Base-by-base conservation (phyloP, 441 rosid species). In the Erysimum cheiri region DNA sequence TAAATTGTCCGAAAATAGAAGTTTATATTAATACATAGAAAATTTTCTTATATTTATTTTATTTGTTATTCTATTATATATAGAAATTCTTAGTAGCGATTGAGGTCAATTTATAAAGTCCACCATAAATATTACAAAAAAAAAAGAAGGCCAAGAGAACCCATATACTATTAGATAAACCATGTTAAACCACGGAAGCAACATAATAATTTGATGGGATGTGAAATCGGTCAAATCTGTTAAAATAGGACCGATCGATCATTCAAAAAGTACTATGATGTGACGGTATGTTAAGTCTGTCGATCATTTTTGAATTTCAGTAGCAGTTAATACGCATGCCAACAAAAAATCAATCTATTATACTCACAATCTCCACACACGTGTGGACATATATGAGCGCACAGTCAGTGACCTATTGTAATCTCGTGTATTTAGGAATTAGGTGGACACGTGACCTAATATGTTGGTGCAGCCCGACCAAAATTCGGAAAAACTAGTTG, bases 381-480 rank as follows among this genome's bases (percentile, higher is more conserved):
- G 8, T 8, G 53, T 12, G 4, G 5, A 32, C 19, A 4, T 14
- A 58, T 29, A 60, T 39, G 50, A 14, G 46, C 44, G 26, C 54
- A 57, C 48, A 58, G 26, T 78, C 57, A 80, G 77, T 67, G 54
- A 80, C 80, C 85, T 61, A 35, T 36, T 79, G 66, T 80, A 58
- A 19, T 17, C 57, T 26, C 28, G 32, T 22, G 67, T 56, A 14
- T 73, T n/a, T n/a, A n/a, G n/a, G n/a, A n/a, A n/a, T 53, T 61
- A 64, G 66, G 67, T 63, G 62, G 50, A 71, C 68, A 50, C 60
- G 32, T 72, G 56, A 73, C 79, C 75, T 74, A 73, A 72, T 63
- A 52, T 59, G 22, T 1, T 49, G 66, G 63, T 9, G 60, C 62
- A 64, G 28, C 24, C 55, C 41, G 60, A 71, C 65, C 60, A 72